Percentiles rank a stretch among this genome's conserved stretches.
These are phyloP conservation scores for Aureobasidium sp. DNA, from an alignment of 2,329 filamentous ascomycete species.

Conservation along the genomic window DNA sequence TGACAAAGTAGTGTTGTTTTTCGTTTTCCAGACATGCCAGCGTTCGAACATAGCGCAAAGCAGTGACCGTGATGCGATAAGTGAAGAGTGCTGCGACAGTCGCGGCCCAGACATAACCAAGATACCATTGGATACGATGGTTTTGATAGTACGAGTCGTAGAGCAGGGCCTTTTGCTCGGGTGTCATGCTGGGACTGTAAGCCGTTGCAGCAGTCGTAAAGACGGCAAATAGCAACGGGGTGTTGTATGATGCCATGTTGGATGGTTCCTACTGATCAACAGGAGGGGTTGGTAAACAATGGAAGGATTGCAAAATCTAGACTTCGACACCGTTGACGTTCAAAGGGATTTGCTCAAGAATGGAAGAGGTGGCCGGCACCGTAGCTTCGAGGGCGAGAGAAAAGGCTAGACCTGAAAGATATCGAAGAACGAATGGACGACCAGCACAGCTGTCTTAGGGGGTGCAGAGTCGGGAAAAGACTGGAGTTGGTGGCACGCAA, in stretches of 20 bases:
- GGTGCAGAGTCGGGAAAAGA: neutral
- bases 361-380: slow-evolving; percentile 3
- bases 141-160: slow-evolving; percentile 19
- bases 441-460: slow-evolving; percentile 4
- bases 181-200: neutral
- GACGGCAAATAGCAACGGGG: neutral
- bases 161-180: neutral
- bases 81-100: slow-evolving; percentile 55
- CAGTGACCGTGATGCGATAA: slow-evolving; percentile 55
- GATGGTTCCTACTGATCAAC: slow-evolving; percentile 3
- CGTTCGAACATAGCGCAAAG: slow-evolving; percentile 61
- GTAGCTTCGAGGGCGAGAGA: neutral
- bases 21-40: slow-evolving; percentile 65
- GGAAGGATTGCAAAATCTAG: neutral
- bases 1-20: slow-evolving; percentile 65
- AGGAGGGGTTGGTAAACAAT: neutral
- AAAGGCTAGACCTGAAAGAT: neutral
- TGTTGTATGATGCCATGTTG: neutral
- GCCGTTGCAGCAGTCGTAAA: slow-evolving; percentile 1
- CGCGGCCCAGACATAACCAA: slow-evolving; percentile 46
- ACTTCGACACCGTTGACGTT: neutral
- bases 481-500: neutral
- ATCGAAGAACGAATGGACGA: neutral
- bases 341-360: neutral
- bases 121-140: slow-evolving; percentile 25